These are phyloP conservation scores for Coffea eugenioides DNA, from an alignment of 257 asterid species.

Conservation along the genomic window DNA sequence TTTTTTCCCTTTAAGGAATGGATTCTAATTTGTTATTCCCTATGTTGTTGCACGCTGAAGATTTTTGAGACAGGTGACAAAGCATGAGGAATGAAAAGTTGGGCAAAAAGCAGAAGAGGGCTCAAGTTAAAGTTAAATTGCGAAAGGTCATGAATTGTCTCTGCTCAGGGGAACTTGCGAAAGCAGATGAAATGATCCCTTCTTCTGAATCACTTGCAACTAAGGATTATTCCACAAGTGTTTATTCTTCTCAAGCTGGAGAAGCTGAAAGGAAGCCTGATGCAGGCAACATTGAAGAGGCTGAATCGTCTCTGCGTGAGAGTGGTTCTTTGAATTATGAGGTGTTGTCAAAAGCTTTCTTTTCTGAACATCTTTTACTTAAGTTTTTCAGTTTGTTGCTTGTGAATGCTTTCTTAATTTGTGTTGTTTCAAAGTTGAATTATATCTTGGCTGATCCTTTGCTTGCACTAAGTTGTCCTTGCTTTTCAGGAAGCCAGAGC, in stretches of 20 bases:
- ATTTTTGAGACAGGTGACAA: constrained; percentile 29
- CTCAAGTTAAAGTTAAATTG: constrained; percentile 30
- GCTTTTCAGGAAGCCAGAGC: constrained; percentile 92
- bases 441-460: neutral
- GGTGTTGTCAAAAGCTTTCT: constrained; percentile 36
- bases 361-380: constrained; percentile 10
- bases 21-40: constrained; percentile 20
- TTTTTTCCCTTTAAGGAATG: neutral
- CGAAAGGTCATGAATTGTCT: constrained; percentile 62
- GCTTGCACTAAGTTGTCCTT: constrained; percentile 4
- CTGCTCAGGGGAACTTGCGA: constrained; percentile 56
- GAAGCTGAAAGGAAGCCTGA: constrained; percentile 60
- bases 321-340: constrained; percentile 74
- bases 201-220: constrained; percentile 57
- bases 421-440: neutral
- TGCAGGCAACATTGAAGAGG: constrained; percentile 81
- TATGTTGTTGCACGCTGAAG: constrained; percentile 29
- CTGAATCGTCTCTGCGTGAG: constrained; percentile 83
- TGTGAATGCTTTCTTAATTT: neutral
- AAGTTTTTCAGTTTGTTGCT: neutral
- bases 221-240: constrained; percentile 49
- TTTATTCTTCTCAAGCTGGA: constrained; percentile 50
- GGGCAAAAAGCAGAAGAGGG: constrained; percentile 32
- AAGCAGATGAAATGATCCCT: constrained; percentile 46
- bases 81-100: constrained; percentile 48